Evolutionary conservation across 2,329 filamentous ascomycete genomes (phyloP).

Genomic region (Chrysosporium keratinophilum): DNA sequence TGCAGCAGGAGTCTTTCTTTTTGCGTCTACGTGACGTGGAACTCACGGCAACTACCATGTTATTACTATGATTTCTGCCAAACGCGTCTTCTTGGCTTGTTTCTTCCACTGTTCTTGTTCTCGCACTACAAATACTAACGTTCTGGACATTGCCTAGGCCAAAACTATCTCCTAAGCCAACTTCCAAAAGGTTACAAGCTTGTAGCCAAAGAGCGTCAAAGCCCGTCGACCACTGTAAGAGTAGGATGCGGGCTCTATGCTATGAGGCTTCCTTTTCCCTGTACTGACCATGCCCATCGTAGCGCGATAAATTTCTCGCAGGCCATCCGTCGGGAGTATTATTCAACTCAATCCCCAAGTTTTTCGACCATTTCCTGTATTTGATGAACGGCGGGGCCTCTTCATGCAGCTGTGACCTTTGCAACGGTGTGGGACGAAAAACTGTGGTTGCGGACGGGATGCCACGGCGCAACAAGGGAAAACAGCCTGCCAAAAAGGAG

Average conservation of each 20-base stretch:
- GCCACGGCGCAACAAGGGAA: conserved; percentile 5
- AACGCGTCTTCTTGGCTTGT: background rate
- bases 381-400: conserved; percentile 41
- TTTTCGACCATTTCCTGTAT: conserved; percentile 48
- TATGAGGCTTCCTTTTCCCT: background rate
- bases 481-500: background rate
- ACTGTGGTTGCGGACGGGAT: conserved; percentile 14
- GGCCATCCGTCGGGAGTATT: conserved; percentile 44
- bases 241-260: background rate
- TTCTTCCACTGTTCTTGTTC: background rate
- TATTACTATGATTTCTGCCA: background rate
- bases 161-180: conserved; percentile 42
- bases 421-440: conserved; percentile 20
- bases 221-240: conserved; percentile 28
- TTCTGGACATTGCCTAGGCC: conserved; percentile 22
- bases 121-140: background rate
- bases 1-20: no score
- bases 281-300: conserved; percentile 14
- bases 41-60: no score
- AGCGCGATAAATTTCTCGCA: conserved; percentile 47
- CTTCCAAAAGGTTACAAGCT: conserved; percentile 47
- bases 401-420: conserved; percentile 44
- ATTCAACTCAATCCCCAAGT: conserved; percentile 46
- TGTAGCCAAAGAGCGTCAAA: conserved; percentile 40
- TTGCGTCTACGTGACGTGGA: no score